phyloP scores from a whole-genome alignment of 108 stramenopile species.

The Cyclotella baltica region DNA sequence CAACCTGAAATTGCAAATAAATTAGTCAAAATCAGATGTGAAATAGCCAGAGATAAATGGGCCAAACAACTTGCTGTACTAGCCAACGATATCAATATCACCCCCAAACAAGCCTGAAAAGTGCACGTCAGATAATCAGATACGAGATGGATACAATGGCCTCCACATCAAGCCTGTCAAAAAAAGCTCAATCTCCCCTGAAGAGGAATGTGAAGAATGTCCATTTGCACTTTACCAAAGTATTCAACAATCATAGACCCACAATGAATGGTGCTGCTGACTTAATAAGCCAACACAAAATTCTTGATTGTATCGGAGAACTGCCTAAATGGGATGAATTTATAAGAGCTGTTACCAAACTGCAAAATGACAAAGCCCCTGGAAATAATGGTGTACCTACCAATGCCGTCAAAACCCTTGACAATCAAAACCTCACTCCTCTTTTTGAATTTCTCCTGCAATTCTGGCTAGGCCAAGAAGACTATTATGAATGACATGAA shows the following conservation, averaged over 20 bases:
- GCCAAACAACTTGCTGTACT: not conserved
- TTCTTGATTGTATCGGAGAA: not conserved
- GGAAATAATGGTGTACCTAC: constrained; percentile 13
- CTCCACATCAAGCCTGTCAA: not conserved
- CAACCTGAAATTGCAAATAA: not conserved
- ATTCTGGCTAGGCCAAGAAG: constrained; percentile 1
- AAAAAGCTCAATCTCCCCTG: not conserved
- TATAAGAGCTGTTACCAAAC: not conserved
- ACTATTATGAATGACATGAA: constrained; percentile 16
- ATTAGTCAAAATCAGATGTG: not conserved
- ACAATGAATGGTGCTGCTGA: not conserved
- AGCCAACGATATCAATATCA: not conserved
- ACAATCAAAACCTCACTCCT: not conserved
- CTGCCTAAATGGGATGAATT: constrained; percentile 14
- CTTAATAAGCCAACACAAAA: not conserved
- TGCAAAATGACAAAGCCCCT: constrained; percentile 20
- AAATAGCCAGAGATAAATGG: not conserved
- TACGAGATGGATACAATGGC: not conserved
- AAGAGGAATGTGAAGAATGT: not conserved
- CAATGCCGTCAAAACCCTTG: constrained; percentile 15
- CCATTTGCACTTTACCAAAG: not conserved
- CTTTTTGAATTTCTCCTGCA: not conserved
- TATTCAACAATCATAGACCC: not conserved
- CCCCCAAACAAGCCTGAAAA: not conserved
- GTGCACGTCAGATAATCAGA: too few relatives aligned